Conservation (phyloP, 257 asterid species). For the Oldenlandia corymbosa region DNA sequence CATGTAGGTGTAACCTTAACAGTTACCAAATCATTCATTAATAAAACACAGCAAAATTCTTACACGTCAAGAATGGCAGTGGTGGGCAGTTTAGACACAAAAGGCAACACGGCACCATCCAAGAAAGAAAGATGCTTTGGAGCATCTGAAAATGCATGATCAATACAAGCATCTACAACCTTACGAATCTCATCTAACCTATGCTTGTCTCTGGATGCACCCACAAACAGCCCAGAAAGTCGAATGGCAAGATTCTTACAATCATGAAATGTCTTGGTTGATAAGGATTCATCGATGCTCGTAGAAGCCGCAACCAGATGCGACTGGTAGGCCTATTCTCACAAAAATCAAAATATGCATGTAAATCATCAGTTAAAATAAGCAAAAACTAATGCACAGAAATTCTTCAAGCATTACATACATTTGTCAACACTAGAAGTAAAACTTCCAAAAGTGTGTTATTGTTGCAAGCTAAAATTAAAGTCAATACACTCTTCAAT, state of each 20-base stretch:
- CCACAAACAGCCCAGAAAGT: conserved; percentile 70
- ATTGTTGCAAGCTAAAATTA: background rate
- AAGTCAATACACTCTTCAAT: too few species aligned
- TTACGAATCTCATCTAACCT: conserved; percentile 58
- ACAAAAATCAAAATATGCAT: conserved; percentile 14
- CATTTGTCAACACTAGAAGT: background rate
- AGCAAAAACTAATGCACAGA: background rate
- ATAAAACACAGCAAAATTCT: conserved; percentile 28
- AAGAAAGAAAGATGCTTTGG: conserved; percentile 86
- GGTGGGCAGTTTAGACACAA: conserved; percentile 76
- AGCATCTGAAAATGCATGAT: conserved; percentile 70
- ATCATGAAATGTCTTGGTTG: conserved; percentile 62
- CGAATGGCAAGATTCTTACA: conserved; percentile 81
- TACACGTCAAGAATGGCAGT: conserved; percentile 80
- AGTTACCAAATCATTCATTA: background rate
- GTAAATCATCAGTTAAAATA: background rate
- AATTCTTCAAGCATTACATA: background rate
- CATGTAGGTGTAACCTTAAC: background rate
- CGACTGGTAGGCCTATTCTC: conserved; percentile 61
- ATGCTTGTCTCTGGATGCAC: conserved; percentile 78
- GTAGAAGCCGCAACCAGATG: conserved; percentile 44
- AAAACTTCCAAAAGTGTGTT: background rate
- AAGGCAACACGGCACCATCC: conserved; percentile 72
- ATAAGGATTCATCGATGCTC: conserved; percentile 37
- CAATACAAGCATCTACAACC: conserved; percentile 68